Percentiles rank a stretch among this genome's conserved stretches.
Conservation (phyloP, 2,329 filamentous ascomycete genomes). For the Diaporthe batatas region DNA sequence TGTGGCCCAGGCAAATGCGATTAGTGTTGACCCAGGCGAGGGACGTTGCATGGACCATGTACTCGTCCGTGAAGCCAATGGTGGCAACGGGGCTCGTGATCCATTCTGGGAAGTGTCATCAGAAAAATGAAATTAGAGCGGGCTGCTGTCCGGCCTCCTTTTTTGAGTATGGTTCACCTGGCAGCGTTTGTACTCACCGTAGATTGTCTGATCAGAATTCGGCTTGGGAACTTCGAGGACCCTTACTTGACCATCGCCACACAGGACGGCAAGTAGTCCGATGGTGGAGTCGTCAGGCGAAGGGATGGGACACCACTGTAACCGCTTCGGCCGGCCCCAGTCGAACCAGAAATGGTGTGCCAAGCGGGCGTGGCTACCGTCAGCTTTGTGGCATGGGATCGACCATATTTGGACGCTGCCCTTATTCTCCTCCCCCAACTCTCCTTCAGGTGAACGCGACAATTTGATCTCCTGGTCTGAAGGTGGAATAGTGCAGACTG, state of each 20-base stretch:
- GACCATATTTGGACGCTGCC: slow-evolving; percentile 42
- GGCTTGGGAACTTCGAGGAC: slow-evolving; percentile 58
- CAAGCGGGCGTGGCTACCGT: slow-evolving; percentile 27
- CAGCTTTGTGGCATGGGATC: slow-evolving; percentile 36
- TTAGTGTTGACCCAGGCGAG: slow-evolving; percentile 69
- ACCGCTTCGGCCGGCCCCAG: slow-evolving; percentile 63
- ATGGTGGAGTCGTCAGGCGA: slow-evolving; percentile 49
- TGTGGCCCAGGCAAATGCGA: slow-evolving; percentile 67
- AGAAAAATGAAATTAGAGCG: not conserved
- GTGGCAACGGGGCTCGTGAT: slow-evolving; percentile 59
- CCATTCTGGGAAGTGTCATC: slow-evolving; percentile 54
- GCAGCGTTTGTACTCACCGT: slow-evolving; percentile 54
- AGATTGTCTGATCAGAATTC: slow-evolving; percentile 49
- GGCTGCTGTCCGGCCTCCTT: not conserved
- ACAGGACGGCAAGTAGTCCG: slow-evolving; percentile 63
- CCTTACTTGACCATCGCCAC: slow-evolving; percentile 64
- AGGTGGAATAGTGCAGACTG: slow-evolving; percentile 64
- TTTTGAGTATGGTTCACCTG: not conserved
- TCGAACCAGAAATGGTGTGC: slow-evolving; percentile 55
- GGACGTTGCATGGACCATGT: slow-evolving; percentile 62
- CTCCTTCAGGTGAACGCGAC: slow-evolving; percentile 31
- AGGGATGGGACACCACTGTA: slow-evolving; percentile 67
- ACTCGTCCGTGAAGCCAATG: slow-evolving; percentile 61
- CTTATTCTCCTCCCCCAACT: slow-evolving; percentile 32
- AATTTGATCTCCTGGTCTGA: slow-evolving; percentile 58